Base-by-base conservation (phyloP, 2,329 filamentous ascomycete genomes). In the Tricladium varicosporioides region DNA sequence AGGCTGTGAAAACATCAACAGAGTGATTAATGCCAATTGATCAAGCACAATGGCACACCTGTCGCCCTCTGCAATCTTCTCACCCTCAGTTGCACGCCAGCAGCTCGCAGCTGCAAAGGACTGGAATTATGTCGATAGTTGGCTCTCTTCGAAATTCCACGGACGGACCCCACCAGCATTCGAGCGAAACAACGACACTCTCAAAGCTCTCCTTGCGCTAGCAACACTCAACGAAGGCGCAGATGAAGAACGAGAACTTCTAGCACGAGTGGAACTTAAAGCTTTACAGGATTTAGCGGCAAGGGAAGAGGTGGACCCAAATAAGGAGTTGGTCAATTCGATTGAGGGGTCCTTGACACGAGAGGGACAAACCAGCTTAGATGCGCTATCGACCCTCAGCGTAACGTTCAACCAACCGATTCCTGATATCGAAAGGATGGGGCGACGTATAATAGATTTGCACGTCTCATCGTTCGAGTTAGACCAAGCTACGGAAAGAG, bases 101-200 rank as follows among this genome's bases (percentile, higher is more conserved):
- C 89, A 91, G 64, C 88, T 89, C 60, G 88, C 89, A 11, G 86
- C 89, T 61, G 89, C 91, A 48, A 92, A 93, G 70, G 92, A 97
- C 74, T 97, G 93, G 93, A 87, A 86, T 54, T 91, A 89, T 63
- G 82, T 97, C 64, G 91, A 95, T 73, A 78, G 79, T 65, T 97
- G 93, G 92, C 83, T 97, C 10, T 78, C 80, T 47, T 80, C 82
- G 58, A 89, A 89, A 68, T 89, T 89, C 64, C 79, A 80, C 46
- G 81, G 83, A 31, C 82, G 81, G 47, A 71, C 80, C 0, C 75
- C 87, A 0, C 92, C 91, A 0, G 70, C 79, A 0, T 96, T 96
- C 71, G 93, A 97, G 75, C 87, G 91, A 66, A 97, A 94, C 69
- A 80, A 87, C 31, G 89, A 93, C 47, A 97, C 92, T 0, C 78